Conservation (phyloP, 352 stramenopile genomes). For the Phytopythium delawarense region DNA sequence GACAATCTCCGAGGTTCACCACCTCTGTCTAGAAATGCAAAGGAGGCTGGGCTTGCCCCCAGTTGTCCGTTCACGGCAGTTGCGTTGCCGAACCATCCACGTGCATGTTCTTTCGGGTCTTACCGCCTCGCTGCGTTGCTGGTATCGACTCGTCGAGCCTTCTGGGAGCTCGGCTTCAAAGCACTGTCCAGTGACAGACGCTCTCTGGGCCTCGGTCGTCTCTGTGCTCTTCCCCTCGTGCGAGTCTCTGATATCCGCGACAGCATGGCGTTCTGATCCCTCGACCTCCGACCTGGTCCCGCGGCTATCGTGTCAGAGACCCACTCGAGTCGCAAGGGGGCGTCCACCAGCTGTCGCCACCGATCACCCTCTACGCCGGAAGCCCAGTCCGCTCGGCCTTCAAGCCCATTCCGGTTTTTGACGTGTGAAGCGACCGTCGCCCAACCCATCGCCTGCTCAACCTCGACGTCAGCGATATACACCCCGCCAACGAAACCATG, state of each 20-base stretch:
- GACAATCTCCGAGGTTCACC: too few relatives aligned
- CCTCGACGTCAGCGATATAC: neutral
- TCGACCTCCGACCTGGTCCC: neutral
- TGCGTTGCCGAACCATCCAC: neutral
- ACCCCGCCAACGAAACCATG: conserved; percentile 11
- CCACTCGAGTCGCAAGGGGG: neutral
- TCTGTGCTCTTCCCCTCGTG: neutral
- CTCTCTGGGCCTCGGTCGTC: neutral
- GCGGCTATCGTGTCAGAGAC: neutral
- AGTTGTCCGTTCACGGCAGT: neutral
- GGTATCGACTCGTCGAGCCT: neutral
- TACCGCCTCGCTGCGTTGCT: neutral
- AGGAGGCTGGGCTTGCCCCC: too few relatives aligned
- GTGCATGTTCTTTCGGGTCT: neutral
- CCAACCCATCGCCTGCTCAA: neutral
- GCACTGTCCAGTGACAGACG: neutral
- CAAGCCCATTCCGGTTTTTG: conserved; percentile 1
- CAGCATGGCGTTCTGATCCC: neutral
- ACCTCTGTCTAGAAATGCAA: too few relatives aligned
- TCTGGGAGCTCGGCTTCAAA: neutral
- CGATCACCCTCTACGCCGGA: neutral
- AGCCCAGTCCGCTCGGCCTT: neutral
- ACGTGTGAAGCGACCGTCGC: neutral
- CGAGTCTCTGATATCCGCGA: neutral
- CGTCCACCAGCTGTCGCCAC: neutral